These are phyloP conservation scores for Selaginella moellendorffii DNA, from an alignment of 75 land plant genomes.

Conservation along the genomic window DNA sequence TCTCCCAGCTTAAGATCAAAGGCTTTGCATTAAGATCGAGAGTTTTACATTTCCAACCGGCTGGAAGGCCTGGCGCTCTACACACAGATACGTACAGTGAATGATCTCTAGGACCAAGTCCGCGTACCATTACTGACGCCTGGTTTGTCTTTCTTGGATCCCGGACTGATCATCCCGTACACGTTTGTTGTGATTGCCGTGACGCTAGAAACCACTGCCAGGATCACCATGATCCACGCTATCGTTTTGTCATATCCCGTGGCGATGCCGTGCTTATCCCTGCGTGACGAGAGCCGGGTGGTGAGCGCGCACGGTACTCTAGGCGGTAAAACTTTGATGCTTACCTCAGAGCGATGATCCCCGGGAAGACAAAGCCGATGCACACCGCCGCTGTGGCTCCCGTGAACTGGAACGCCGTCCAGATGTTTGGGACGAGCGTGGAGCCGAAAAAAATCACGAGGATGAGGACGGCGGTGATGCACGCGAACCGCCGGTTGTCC, in stretches of 20 bases:
- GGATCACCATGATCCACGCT: slow-evolving; percentile 57
- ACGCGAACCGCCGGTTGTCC: slow-evolving; percentile 40
- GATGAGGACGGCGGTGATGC: slow-evolving; percentile 35
- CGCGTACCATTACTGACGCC: no score
- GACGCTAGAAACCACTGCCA: slow-evolving; percentile 57
- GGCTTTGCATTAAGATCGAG: no score
- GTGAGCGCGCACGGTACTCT: not conserved
- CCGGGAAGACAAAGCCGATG: slow-evolving; percentile 71
- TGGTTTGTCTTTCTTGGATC: not conserved
- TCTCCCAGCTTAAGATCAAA: no score
- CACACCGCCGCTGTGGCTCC: slow-evolving; percentile 74
- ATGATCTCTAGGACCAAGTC: no score
- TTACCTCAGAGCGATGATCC: slow-evolving; percentile 51
- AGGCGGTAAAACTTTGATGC: not conserved
- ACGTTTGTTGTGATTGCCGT: slow-evolving; percentile 34
- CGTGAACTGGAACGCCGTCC: slow-evolving; percentile 85
- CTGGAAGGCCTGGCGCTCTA: no score
- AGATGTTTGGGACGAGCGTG: slow-evolving; percentile 61
- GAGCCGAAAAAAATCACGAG: slow-evolving; percentile 47
- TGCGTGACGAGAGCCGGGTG: slow-evolving; percentile 22
- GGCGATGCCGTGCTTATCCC: slow-evolving; percentile 56
- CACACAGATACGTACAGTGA: no score
- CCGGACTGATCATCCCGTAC: not conserved
- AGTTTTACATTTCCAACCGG: no score
- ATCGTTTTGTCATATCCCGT: slow-evolving; percentile 43